A percentile compares a stretch with the other conserved stretches of the same genome.
Conservation (phyloP, 129 eudicot genomes). For the Helianthus tuberosus region DNA sequence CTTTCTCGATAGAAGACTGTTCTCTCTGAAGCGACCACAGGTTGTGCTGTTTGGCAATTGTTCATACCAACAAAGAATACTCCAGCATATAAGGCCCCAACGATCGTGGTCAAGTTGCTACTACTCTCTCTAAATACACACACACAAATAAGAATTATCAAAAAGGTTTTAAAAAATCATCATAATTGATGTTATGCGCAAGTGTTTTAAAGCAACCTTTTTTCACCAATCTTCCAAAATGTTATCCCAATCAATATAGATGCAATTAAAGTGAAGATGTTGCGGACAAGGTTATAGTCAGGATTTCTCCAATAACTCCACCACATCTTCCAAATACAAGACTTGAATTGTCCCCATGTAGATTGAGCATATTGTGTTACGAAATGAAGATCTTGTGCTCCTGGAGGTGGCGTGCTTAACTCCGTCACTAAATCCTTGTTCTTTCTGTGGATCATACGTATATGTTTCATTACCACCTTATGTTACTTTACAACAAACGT, state of each 20-base stretch:
- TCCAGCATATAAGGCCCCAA: conserved; percentile 74
- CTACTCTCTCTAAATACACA: conserved; percentile 41
- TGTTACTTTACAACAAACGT: neutral
- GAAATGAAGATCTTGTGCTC: conserved; percentile 62
- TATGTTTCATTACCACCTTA: neutral
- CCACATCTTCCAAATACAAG: conserved; percentile 87
- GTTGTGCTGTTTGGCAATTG: conserved; percentile 75
- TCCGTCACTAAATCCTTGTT: conserved; percentile 64
- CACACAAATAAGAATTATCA: neutral
- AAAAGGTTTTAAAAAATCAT: neutral
- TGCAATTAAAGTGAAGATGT: conserved; percentile 61
- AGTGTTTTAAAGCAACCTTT: conserved; percentile 42
- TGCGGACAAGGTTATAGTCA: conserved; percentile 75
- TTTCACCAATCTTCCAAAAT: conserved; percentile 74
- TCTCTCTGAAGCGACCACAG: conserved; percentile 72
- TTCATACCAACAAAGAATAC: conserved; percentile 71
- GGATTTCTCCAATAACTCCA: conserved; percentile 94
- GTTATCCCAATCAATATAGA: conserved; percentile 72
- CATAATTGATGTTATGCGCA: neutral
- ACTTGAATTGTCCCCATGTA: conserved; percentile 68
- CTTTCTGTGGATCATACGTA: conserved; percentile 36
- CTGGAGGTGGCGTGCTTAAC: conserved; percentile 60
- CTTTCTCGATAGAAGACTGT: conserved; percentile 84
- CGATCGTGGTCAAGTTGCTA: conserved; percentile 43
- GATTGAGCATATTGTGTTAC: conserved; percentile 68